phyloP scores from a whole-genome alignment of 1,139 yeast species.

The Pichia sp. region DNA sequence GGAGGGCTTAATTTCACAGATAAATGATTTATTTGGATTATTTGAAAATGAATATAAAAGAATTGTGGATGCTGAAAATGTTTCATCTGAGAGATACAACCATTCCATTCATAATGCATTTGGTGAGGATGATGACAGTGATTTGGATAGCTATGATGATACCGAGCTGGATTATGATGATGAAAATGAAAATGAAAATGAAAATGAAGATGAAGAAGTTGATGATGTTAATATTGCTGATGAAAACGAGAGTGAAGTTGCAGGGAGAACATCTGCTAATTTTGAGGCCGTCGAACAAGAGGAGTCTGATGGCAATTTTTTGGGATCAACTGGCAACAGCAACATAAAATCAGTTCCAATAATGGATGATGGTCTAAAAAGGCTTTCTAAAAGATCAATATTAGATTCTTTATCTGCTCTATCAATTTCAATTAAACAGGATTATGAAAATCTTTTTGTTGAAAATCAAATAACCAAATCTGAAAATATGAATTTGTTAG shows the following conservation, averaged over 20 bases:
- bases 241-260: background rate
- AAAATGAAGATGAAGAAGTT: too few species aligned
- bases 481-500: slow-evolving; percentile 27
- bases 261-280: slow-evolving; percentile 20
- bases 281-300: slow-evolving; percentile 28
- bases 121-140: too few species aligned
- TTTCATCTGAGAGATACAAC: background rate
- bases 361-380: slow-evolving; percentile 8
- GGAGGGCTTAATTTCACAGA: slow-evolving; percentile 66
- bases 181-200: too few species aligned
- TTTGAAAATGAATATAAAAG: slow-evolving; percentile 2
- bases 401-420: slow-evolving; percentile 13
- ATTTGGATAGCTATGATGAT: too few species aligned
- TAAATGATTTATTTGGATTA: slow-evolving; percentile 26
- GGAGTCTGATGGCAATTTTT: slow-evolving; percentile 24
- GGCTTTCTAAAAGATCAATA: slow-evolving; percentile 4
- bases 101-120: too few species aligned
- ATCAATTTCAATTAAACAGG: slow-evolving; percentile 15
- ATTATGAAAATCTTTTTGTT: slow-evolving; percentile 17
- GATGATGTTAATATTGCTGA: background rate
- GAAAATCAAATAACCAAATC: slow-evolving; percentile 20
- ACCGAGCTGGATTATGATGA: too few species aligned
- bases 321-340: too few species aligned
- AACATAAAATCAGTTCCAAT: background rate
- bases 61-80: slow-evolving; percentile 7